Conservation (phyloP, 306 rosid species). For the Senna siamea region DNA sequence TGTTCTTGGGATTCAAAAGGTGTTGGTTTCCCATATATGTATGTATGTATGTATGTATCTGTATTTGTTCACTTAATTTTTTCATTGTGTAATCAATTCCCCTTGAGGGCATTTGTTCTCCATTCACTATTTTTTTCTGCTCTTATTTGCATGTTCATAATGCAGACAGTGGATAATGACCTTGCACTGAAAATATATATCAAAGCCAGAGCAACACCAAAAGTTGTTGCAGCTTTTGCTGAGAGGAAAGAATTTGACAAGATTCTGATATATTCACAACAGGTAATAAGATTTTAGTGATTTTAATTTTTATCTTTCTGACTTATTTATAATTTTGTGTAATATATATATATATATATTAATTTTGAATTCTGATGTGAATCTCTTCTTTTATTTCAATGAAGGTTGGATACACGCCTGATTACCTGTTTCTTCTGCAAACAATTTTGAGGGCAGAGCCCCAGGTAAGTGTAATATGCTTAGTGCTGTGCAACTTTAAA, state of each 20-base stretch:
- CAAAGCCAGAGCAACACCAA: constrained; percentile 96
- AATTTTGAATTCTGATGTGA: no score
- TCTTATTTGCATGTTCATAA: constrained; percentile 12
- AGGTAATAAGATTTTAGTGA: constrained; percentile 51
- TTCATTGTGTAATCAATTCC: neutral
- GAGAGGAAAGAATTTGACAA: constrained; percentile 98
- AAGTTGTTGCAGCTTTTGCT: constrained; percentile 97
- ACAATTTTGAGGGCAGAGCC: constrained; percentile 90
- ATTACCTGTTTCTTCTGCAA: constrained; percentile 88
- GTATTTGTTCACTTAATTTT: neutral
- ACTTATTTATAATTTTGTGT: neutral
- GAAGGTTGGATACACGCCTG: constrained; percentile 94
- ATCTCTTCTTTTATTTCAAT: neutral
- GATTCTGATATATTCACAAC: constrained; percentile 88
- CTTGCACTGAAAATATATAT: constrained; percentile 91
- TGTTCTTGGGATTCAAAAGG: no score
- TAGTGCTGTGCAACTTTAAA: neutral
- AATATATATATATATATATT: no score
- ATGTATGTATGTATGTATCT: neutral
- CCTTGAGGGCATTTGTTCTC: neutral
- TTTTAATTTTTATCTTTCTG: constrained; percentile 31
- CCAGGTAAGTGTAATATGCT: constrained; percentile 53
- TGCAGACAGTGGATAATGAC: constrained; percentile 91
- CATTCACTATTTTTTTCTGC: constrained; percentile 17
- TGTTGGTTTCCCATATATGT: constrained; percentile 2